These are phyloP conservation scores for Paraconiothyrium sp. DNA, from an alignment of 2,329 filamentous ascomycete genomes.

Conservation along the genomic window DNA sequence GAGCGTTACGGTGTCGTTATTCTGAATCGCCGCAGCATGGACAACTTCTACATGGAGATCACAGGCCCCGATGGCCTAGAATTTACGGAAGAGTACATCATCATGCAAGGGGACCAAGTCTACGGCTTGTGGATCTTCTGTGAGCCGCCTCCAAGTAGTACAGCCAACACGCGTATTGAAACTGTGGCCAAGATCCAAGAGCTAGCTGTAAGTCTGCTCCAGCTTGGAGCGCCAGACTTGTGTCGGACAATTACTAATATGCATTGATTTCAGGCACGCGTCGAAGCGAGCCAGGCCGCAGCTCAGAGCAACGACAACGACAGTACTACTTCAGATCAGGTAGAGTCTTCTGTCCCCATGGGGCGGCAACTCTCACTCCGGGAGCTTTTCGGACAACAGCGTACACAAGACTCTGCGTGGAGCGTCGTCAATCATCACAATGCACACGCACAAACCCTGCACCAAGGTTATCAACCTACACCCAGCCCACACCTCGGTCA, in stretches of 20 bases:
- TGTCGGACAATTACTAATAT: neutral
- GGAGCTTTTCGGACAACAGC: constrained; percentile 65
- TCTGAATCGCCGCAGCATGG: constrained; percentile 58
- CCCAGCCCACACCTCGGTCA: constrained; percentile 32
- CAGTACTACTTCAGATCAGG: constrained; percentile 36
- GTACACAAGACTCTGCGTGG: constrained; percentile 61
- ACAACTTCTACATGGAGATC: constrained; percentile 58
- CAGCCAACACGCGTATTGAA: constrained; percentile 60
- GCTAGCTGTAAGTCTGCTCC: constrained; percentile 52
- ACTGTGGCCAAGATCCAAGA: constrained; percentile 65
- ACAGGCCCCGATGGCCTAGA: constrained; percentile 56
- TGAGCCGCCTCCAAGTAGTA: constrained; percentile 65
- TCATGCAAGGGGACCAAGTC: constrained; percentile 60
- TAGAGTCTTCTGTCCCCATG: constrained; percentile 56
- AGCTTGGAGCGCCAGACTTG: too few relatives aligned
- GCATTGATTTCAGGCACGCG: constrained; percentile 44
- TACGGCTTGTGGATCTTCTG: constrained; percentile 73
- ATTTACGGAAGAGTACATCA: constrained; percentile 66
- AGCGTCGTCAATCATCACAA: constrained; percentile 58
- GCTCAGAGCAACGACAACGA: constrained; percentile 35
- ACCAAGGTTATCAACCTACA: constrained; percentile 11
- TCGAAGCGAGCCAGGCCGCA: constrained; percentile 59
- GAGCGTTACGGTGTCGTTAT: constrained; percentile 57
- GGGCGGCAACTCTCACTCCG: constrained; percentile 63
- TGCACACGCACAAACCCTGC: constrained; percentile 9